Base-by-base conservation (phyloP, 257 asterid genomes). In the Eustoma russellianum region DNA sequence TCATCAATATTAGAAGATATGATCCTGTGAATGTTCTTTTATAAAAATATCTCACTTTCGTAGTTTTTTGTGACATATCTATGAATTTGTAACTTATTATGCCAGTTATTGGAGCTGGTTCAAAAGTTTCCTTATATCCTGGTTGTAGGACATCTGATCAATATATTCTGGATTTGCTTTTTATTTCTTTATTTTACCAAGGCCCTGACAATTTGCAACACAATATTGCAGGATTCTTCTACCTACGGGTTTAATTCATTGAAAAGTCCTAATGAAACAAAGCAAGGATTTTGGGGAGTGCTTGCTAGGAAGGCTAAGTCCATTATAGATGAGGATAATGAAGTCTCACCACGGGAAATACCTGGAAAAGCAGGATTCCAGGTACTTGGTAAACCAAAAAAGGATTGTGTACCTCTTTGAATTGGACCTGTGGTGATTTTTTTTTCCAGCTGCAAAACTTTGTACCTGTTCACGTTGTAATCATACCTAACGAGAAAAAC, bases 231-330 rank as follows among this genome's bases (percentile, higher is more conserved):
- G 99, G 88, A 70, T 54, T 61, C 83, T 30, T 60, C 79, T 63
- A 62, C 60, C 64, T 70, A 79, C 51, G 83, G 68, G 60, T 82
- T 73, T 65, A 64, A 81, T 58, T 75, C 94, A 59, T 75, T 66
- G 73, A 85, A 74, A 68, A 79, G 56, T 70, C 64, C 72, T 52
- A 60, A 62, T 69, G 93, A 83, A 53, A 63, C 94, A 13, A 88
- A 77, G 73, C 95, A 81, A 72, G 90, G 95, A 53, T 83, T 92
- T 70, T 92, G 99, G 99, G 93, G 93, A 38, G 75, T 61, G 44
- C 72, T 92, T 61, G 91, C 95, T 66, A 79, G 81, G 68, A 92
- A 92, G 77, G 97, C 95, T 55, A 92, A 88, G 70, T 62, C 89
- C 28, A 75, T 92, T 63, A 57, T 92, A 65, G 97, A 89, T 57